phyloP scores from a whole-genome alignment of 1,284 basidiomycete genomes.

The Ustilago shanxiensis region DNA sequence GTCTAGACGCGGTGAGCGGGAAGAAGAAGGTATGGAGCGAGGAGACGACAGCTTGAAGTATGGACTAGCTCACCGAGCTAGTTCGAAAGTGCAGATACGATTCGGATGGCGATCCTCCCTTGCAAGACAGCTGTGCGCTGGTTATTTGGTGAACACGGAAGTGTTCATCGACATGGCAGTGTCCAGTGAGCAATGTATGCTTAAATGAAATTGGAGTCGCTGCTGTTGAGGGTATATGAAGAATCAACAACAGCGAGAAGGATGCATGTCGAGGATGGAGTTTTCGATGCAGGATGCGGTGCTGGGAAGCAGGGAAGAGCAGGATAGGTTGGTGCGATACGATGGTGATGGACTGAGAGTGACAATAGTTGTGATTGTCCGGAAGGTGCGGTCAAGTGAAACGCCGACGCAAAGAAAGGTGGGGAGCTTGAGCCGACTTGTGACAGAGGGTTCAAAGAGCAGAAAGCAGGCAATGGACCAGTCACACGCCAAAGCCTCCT shows the following conservation, averaged over 20 bases:
- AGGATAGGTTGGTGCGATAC: background rate
- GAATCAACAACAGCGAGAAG: background rate
- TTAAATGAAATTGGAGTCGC: background rate
- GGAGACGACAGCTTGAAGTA: constrained; percentile 43
- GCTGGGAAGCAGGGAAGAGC: background rate
- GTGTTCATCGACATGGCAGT: background rate
- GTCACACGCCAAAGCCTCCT: background rate
- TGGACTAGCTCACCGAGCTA: constrained; percentile 16
- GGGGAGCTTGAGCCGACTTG: constrained; percentile 2
- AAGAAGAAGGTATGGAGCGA: constrained; percentile 35
- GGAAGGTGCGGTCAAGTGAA: constrained; percentile 12
- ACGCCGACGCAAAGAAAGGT: constrained; percentile 12
- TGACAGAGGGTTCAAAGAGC: background rate
- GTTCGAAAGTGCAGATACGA: background rate
- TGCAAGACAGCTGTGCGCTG: background rate
- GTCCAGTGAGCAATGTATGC: background rate
- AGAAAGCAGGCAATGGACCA: background rate
- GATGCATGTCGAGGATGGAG: background rate
- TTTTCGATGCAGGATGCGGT: background rate
- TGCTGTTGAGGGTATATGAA: background rate
- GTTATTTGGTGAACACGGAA: background rate
- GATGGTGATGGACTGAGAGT: constrained; percentile 4
- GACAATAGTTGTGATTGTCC: background rate
- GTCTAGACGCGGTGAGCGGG: constrained; percentile 29
- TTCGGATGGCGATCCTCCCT: background rate